These are phyloP conservation scores for Bolboschoenoplectus hybrid DNA, from an alignment of 202 grass and related monocot genomes.

Conservation along the genomic window DNA sequence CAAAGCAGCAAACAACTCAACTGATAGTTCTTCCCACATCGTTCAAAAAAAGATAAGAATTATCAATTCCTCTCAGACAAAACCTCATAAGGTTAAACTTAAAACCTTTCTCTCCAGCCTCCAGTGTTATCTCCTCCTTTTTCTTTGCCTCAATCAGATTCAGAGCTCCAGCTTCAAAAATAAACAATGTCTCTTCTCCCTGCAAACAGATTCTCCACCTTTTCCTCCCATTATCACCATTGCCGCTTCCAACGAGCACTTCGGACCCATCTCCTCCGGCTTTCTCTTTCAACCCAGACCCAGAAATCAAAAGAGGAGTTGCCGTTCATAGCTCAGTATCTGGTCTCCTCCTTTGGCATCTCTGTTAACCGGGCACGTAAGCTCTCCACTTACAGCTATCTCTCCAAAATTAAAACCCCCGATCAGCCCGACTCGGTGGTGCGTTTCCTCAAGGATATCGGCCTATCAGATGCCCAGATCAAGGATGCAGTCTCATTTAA, in stretches of 20 bases:
- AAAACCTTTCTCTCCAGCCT: background rate
- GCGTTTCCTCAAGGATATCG: conserved; percentile 24
- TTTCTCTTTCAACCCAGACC: conserved; percentile 19
- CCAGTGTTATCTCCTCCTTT: background rate
- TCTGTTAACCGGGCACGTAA: conserved; percentile 24
- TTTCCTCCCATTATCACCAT: background rate
- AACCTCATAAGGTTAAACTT: no score
- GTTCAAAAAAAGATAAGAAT: conserved; percentile 23
- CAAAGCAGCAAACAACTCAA: background rate
- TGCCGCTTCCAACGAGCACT: background rate
- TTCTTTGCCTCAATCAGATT: background rate
- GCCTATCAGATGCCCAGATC: conserved; percentile 48
- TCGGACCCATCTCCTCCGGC: background rate
- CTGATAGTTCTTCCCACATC: background rate
- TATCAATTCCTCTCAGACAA: background rate
- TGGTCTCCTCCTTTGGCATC: conserved; percentile 41
- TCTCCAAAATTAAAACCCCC: conserved; percentile 23
- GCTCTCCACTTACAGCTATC: background rate
- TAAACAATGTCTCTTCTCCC: conserved; percentile 17
- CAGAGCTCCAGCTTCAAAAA: background rate
- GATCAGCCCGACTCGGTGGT: conserved; percentile 24
- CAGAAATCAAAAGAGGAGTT: conserved; percentile 13
- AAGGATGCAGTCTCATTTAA: conserved; percentile 41
- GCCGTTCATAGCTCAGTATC: conserved; percentile 42
- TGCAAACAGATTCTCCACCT: conserved; percentile 11